Conservation (phyloP, 495 filamentous ascomycete genomes). For the Ascobolus immersus region DNA sequence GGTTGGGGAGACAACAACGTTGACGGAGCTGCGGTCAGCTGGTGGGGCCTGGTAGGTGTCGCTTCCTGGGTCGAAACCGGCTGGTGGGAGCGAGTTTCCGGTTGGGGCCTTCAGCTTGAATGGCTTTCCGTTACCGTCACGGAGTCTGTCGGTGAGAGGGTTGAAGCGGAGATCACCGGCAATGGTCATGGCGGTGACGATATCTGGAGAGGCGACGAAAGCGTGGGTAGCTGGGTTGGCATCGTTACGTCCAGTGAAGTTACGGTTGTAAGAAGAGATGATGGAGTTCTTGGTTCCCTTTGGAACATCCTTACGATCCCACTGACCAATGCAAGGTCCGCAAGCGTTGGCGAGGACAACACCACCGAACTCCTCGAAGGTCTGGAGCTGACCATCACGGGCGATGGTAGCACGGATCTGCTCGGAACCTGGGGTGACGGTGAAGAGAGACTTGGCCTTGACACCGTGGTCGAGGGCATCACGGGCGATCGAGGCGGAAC, state of each 20-base stretch:
- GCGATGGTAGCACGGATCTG: constrained; percentile 87
- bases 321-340: constrained; percentile 80
- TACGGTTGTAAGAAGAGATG: constrained; percentile 91
- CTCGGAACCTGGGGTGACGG: constrained; percentile 87
- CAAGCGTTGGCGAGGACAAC: constrained; percentile 85
- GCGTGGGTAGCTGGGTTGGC: constrained; percentile 94
- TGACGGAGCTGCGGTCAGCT: constrained; percentile 42
- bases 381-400: constrained; percentile 56
- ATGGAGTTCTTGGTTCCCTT: constrained; percentile 87
- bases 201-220: constrained; percentile 76
- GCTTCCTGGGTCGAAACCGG: constrained; percentile 60
- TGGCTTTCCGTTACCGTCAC: constrained; percentile 49
- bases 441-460: constrained; percentile 72
- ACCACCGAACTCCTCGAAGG: constrained; percentile 70
- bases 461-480: constrained; percentile 68
- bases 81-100: constrained; percentile 48
- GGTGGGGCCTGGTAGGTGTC: constrained; percentile 47
- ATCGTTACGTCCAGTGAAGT: constrained; percentile 92
- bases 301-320: constrained; percentile 61
- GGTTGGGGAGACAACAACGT: constrained; percentile 57
- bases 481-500: constrained; percentile 72
- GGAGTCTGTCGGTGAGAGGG: constrained; percentile 65
- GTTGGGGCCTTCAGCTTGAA: constrained; percentile 71
- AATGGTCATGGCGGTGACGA: constrained; percentile 89
- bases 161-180: constrained; percentile 88